Conservation (phyloP, 495 filamentous ascomycete species). For the Aspergillus indologenus region DNA sequence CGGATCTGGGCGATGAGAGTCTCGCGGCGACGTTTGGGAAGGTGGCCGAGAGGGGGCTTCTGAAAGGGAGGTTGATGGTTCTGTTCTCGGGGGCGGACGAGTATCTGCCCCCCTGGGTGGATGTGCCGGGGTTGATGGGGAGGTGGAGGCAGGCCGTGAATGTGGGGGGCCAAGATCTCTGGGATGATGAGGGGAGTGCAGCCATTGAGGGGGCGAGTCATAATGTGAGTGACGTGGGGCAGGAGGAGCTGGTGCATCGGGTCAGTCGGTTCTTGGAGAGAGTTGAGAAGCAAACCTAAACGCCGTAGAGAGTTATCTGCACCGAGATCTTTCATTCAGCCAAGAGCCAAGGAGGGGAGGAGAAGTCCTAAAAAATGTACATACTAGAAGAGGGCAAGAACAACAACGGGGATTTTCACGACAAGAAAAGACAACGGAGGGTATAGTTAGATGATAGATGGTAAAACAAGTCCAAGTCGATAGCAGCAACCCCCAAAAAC, state of each 20-base stretch:
- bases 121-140: conserved; percentile 61
- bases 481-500: neutral
- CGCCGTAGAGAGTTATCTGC: neutral
- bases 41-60: conserved; percentile 49
- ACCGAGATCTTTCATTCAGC: neutral
- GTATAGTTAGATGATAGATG: neutral
- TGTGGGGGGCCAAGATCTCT: conserved; percentile 35
- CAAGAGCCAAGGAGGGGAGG: too few relatives aligned
- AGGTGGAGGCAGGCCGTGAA: conserved; percentile 64
- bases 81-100: conserved; percentile 73
- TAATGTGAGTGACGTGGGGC: conserved; percentile 51
- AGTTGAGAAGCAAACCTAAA: conserved; percentile 28
- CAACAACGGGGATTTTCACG: conserved; percentile 7
- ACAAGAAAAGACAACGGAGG: conserved; percentile 11
- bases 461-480: conserved; percentile 13
- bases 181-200: conserved; percentile 54
- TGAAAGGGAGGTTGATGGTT: conserved; percentile 47
- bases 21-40: conserved; percentile 63
- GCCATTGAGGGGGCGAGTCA: conserved; percentile 61
- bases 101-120: conserved; percentile 58
- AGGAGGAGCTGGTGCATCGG: conserved; percentile 50
- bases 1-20: conserved; percentile 62
- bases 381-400: conserved; percentile 18
- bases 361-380: conserved; percentile 14
- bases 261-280: conserved; percentile 55